Conservation (phyloP, 192 early-diverging fungal species). For the Phlyctochytrium arcticum region DNA sequence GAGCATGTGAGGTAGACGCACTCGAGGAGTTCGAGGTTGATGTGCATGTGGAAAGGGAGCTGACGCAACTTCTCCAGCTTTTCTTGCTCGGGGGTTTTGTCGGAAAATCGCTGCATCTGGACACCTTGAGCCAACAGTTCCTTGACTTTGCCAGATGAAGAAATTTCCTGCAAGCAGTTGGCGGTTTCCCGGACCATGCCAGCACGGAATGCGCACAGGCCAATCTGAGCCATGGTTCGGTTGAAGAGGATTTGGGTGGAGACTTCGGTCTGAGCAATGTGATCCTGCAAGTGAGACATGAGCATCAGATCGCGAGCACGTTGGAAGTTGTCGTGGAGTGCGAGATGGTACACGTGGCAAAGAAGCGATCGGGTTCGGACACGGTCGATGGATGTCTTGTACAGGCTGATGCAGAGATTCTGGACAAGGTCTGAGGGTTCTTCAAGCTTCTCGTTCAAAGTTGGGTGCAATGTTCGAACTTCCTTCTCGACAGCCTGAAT, state of each 20-base stretch:
- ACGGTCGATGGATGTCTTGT: conserved; percentile 75
- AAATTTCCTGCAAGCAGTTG: conserved; percentile 82
- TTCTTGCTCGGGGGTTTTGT: conserved; percentile 86
- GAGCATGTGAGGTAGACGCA: conserved; percentile 91
- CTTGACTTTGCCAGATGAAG: conserved; percentile 73
- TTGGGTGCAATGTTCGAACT: conserved; percentile 46
- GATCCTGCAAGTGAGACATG: conserved; percentile 98
- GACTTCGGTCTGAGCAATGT: conserved; percentile 80
- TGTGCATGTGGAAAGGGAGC: conserved; percentile 99
- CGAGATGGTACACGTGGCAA: conserved; percentile 95
- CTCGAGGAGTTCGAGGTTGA: conserved; percentile 97
- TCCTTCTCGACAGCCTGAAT: conserved; percentile 64
- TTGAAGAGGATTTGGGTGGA: conserved; percentile 95
- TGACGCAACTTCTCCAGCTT: conserved; percentile 89
- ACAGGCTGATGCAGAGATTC: conserved; percentile 77
- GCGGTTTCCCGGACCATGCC: conserved; percentile 88
- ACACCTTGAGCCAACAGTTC: conserved; percentile 91
- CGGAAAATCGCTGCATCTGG: conserved; percentile 64
- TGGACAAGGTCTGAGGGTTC: conserved; percentile 63
- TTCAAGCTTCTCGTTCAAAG: conserved; percentile 25
- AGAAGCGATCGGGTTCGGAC: conserved; percentile 91
- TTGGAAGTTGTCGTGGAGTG: conserved; percentile 92
- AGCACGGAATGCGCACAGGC: conserved; percentile 90
- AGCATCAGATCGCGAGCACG: conserved; percentile 90
- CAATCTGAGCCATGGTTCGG: conserved; percentile 92